These are phyloP conservation scores for Jacaranda mimosifolia DNA, from an alignment of 257 asterid genomes.

Conservation along the genomic window DNA sequence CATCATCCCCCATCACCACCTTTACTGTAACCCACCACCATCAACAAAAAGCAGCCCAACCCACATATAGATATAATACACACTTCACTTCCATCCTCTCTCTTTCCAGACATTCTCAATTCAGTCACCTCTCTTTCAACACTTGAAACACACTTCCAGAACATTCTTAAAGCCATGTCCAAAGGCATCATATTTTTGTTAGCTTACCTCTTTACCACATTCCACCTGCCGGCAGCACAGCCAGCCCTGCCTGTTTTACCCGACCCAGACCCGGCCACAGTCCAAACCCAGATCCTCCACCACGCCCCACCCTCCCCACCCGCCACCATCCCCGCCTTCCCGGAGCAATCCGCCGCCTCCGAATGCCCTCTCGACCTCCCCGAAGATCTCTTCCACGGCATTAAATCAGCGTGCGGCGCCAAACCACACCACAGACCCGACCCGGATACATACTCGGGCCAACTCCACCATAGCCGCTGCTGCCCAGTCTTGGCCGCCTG, in stretches of 20 bases:
- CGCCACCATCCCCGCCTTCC: slow-evolving; percentile 96
- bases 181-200: slow-evolving; percentile 38
- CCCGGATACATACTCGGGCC: slow-evolving; percentile 50
- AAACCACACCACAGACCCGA: slow-evolving; percentile 51
- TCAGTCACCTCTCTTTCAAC: slow-evolving; percentile 6
- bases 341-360: slow-evolving; percentile 77
- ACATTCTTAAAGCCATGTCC: slow-evolving; percentile 62
- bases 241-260: slow-evolving; percentile 59
- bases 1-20: slow-evolving; percentile 18
- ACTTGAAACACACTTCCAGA: not conserved
- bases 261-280: slow-evolving; percentile 67
- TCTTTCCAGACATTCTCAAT: slow-evolving; percentile 17
- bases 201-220: slow-evolving; percentile 43
- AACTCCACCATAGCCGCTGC: slow-evolving; percentile 79
- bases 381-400: slow-evolving; percentile 67
- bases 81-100: no score
- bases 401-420: slow-evolving; percentile 75
- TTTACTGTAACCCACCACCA: not conserved
- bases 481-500: slow-evolving; percentile 95
- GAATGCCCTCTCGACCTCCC: slow-evolving; percentile 84
- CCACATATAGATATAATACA: not conserved
- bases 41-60: slow-evolving; percentile 12
- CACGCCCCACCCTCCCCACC: slow-evolving; percentile 56
- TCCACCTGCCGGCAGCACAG: slow-evolving; percentile 30
- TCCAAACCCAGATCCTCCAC: slow-evolving; percentile 59